Evolutionary conservation across 163 green algal genomes (phyloP).

Genomic region (Picocystis sp.): DNA sequence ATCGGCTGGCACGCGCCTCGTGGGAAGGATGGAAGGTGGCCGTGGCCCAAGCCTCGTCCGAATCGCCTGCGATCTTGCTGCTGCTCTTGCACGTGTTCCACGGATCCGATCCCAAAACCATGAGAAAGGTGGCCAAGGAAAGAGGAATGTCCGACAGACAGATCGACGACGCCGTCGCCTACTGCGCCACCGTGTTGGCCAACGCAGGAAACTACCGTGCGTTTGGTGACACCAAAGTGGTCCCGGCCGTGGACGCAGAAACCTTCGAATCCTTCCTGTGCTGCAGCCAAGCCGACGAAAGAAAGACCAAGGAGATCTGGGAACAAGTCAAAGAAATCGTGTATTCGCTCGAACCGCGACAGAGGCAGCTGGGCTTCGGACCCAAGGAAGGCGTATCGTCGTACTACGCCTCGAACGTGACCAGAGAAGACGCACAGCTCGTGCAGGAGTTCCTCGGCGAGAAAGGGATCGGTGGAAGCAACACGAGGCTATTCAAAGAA

Average conservation of each 20-base stretch:
- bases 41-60: conserved; percentile 11
- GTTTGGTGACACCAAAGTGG: conserved; percentile 14
- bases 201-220: conserved; percentile 17
- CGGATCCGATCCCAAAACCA: background rate
- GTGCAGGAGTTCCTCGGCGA: too few relatives aligned
- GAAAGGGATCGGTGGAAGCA: too few relatives aligned
- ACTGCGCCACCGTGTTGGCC: conserved; percentile 6
- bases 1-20: conserved; percentile 7
- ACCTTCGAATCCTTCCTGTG: too few relatives aligned
- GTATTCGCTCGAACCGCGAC: too few relatives aligned
- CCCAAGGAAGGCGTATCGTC: too few relatives aligned
- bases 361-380: too few relatives aligned
- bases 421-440: too few relatives aligned
- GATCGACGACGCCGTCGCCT: conserved; percentile 7
- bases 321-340: too few relatives aligned
- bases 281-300: too few relatives aligned
- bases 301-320: too few relatives aligned
- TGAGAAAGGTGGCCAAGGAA: background rate
- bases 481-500: conserved; percentile 6
- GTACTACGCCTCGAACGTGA: too few relatives aligned
- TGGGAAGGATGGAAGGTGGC: conserved; percentile 8
- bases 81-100: conserved; percentile 16
- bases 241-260: background rate
- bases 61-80: conserved; percentile 9
- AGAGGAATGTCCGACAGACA: background rate